A percentile compares a stretch with the other conserved stretches of the same genome.
Evolutionary conservation across 306 rosid genomes (phyloP).

Genomic region (Fragaria iinumae): DNA sequence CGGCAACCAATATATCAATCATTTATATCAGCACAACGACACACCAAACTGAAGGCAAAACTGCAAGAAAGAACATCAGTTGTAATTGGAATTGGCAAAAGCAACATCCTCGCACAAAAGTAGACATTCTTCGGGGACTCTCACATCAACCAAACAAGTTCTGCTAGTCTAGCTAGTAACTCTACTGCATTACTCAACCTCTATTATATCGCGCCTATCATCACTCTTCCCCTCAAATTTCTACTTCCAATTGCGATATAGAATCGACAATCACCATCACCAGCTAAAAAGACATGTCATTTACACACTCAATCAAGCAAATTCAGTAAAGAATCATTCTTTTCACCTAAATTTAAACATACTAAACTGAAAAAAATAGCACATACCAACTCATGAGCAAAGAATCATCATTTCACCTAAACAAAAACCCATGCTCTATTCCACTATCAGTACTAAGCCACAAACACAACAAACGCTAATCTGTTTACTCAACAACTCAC

Average conservation of each 20-base stretch:
- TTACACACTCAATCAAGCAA: neutral
- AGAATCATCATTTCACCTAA: neutral
- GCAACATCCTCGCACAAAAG: neutral
- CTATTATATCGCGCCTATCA: neutral
- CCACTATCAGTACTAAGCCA: neutral
- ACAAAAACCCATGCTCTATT: too few species aligned
- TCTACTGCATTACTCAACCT: neutral
- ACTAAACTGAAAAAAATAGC: neutral
- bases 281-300: neutral
- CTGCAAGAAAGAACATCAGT: neutral
- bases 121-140: neutral
- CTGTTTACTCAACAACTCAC: neutral
- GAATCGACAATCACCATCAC: too few species aligned
- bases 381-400: neutral
- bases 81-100: too few species aligned
- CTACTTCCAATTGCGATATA: neutral
- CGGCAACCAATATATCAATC: neutral
- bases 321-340: neutral
- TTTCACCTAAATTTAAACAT: neutral
- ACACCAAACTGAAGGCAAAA: neutral
- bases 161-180: neutral
- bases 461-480: neutral
- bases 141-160: neutral
- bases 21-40: neutral
- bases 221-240: neutral